These are phyloP conservation scores for Dissophora globulifera DNA, from an alignment of 192 early-diverging fungal species.

Conservation along the genomic window DNA sequence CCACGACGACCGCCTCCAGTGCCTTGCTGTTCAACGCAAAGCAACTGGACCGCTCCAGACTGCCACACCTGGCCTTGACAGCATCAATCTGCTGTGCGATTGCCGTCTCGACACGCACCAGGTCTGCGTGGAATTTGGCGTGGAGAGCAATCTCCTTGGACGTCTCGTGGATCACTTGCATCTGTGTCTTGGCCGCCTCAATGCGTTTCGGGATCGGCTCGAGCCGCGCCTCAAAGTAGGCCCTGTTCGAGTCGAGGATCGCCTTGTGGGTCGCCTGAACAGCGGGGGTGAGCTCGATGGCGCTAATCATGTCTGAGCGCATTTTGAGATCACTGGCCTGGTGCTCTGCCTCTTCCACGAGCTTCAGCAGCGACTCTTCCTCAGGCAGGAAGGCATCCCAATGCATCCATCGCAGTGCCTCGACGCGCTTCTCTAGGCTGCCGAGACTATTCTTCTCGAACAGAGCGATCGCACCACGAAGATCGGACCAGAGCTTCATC, in stretches of 20 bases:
- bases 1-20: slow-evolving; percentile 28
- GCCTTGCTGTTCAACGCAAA: slow-evolving; percentile 48
- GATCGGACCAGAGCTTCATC: slow-evolving; percentile 37
- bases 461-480: slow-evolving; percentile 1
- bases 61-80: slow-evolving; percentile 39
- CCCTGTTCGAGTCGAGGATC: slow-evolving; percentile 26
- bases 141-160: slow-evolving; percentile 51
- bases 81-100: slow-evolving; percentile 50
- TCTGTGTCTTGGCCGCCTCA: slow-evolving; percentile 25
- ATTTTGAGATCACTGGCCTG: slow-evolving; percentile 14
- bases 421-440: slow-evolving; percentile 38
- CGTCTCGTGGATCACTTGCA: slow-evolving; percentile 39
- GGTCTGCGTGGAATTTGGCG: slow-evolving; percentile 50
- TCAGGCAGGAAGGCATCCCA: slow-evolving; percentile 50
- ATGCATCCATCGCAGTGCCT: slow-evolving; percentile 47
- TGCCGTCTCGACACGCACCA: slow-evolving; percentile 46
- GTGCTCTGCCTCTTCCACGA: slow-evolving; percentile 21
- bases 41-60: slow-evolving; percentile 49
- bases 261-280: slow-evolving; percentile 7
- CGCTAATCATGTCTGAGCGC: slow-evolving; percentile 5
- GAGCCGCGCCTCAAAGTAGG: slow-evolving; percentile 29
- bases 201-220: slow-evolving; percentile 19
- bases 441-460: slow-evolving; percentile 42
- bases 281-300: neutral
- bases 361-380: slow-evolving; percentile 23